Base-by-base conservation (phyloP, 805 yeast species). In the Kodamaea sagamina region DNA sequence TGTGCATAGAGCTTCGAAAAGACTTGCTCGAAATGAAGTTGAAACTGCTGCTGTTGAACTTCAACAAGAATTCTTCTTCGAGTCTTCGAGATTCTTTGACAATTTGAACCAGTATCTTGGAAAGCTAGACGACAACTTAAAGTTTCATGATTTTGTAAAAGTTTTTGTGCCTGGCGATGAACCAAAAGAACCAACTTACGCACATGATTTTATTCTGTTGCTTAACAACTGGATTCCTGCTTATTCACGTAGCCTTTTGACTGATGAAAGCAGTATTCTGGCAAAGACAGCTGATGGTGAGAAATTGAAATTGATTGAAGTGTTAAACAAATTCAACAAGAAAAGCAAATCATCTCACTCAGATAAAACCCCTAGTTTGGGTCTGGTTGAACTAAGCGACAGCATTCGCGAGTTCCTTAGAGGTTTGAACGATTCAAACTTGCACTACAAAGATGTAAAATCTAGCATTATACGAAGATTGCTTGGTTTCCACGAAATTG, bases 231-330 rank as follows among this genome's bases (percentile, higher is more conserved):
- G 45, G 45, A 10, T 2, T n/a, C 29, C 41, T 19, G 29, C 40
- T 10, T 29, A 41, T 17, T 28, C 32, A 28, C 10, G 34, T 8
- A 38, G 29, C 6, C 31, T 24, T 6, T 26, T 36, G n/a, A 36
- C 10, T 21, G 35, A 38, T 28, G 32, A 28, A 28, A n/a, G 17
- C 15, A 28, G 17, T 6, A n/a, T 22, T 6, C 28, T 32, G 22
- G 15, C 32, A 15, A 38, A 38, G 11, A 39, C 48, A 26, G 42
- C 48, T 9, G 60, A 63, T 11, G 63, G 60, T 25, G 71, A 69
- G 36, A 61, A 62, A 29, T 43, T 57, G 9, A 59, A 61, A 32
- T 56, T 69, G 12, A 43, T 69, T 3, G 74, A 68, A 27, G 70
- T 69, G 0, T 55, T 70, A n/a, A 58, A 62, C 13, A 53, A 52